Base-by-base conservation (phyloP, 139 green algal species). In the Closterium sp. region DNA sequence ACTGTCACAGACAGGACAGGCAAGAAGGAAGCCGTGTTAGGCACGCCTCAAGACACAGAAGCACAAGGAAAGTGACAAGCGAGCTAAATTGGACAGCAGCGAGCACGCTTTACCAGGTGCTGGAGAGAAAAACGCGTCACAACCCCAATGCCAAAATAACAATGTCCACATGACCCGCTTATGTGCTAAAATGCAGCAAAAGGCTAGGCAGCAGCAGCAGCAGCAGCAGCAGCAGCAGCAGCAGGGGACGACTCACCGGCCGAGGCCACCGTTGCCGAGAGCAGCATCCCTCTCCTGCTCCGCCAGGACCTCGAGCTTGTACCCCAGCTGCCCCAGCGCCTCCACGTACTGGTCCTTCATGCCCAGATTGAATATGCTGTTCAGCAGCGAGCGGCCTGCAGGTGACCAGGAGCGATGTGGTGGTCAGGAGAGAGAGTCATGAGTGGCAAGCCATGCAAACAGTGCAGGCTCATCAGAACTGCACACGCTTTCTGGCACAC, bases 181-280 rank as follows among this genome's bases (percentile, higher is more conserved):
- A 55, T 55, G 36, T 55, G 4, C 36, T 6, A 55, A 6, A 55
- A 55, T 55, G 6, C 6, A 12, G 4, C 36, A 55, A 4, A 55
- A 55, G 6, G 36, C 36, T 55, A 12, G 6, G 36, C 36, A 12
- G 36, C 36, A 12, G 36, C 36, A 12, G 36, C 36, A 12, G 36
- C 36, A 55, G 36, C 36, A 55, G 36, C n/a, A n/a, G 36, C 43
- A 66, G 43, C 43, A 25, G 36, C 36, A 55, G 36, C 36, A 55
- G 36, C 36, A 55, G 36, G 36, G 36, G 19, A 34, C 3, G 33
- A 34, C 33, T 31, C 31, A 91, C 87, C 87, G 76, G 83, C 98
- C 98, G 30, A 99, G 96, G 87, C 98, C 98, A 87, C 98, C 98
- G 94, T 99, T 99, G 89, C 98, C 98, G 85, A 99, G 95, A 4